A percentile compares a stretch with the other conserved stretches of the same genome.
Evolutionary conservation across 1,139 yeast species (phyloP).

Genomic region (Scheffersomyces parashehatae): DNA sequence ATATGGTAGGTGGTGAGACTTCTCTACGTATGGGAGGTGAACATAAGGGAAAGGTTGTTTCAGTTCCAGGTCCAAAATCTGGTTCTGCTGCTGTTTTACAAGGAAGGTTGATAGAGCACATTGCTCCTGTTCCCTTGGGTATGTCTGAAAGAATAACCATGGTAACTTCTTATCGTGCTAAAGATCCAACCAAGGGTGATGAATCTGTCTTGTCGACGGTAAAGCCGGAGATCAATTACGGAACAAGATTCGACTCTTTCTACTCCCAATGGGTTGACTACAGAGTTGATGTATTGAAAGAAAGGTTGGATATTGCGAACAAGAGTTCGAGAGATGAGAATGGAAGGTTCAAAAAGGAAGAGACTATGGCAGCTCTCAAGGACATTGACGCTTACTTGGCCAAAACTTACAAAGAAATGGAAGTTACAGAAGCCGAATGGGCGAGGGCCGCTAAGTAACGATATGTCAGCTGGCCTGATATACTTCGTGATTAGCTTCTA

Average conservation of each 20-base stretch:
- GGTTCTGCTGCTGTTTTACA: constrained; percentile 60
- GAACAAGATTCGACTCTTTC: constrained; percentile 33
- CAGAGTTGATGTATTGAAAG: constrained; percentile 30
- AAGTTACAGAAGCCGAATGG: constrained; percentile 33
- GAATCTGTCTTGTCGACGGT: constrained; percentile 35
- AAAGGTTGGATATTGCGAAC: constrained; percentile 25
- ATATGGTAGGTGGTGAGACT: constrained; percentile 64
- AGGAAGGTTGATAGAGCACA: constrained; percentile 54
- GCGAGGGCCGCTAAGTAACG: constrained; percentile 5
- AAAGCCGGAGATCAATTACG: constrained; percentile 40
- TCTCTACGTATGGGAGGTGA: constrained; percentile 46
- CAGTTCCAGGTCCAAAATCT: constrained; percentile 52
- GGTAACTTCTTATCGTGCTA: constrained; percentile 43
- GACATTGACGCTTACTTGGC: constrained; percentile 39
- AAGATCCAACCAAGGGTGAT: constrained; percentile 26
- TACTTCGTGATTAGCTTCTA: too few relatives aligned
- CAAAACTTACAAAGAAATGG: constrained; percentile 51
- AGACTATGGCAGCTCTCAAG: constrained; percentile 34
- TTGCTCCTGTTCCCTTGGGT: constrained; percentile 58
- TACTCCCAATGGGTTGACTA: constrained; percentile 39
- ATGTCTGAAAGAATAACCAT: constrained; percentile 53
- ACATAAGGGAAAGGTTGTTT: constrained; percentile 28
- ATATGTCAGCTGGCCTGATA: neutral
- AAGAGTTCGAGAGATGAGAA: constrained; percentile 23
- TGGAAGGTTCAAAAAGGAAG: constrained; percentile 41